Percentiles rank a stretch among this genome's conserved stretches.
These are phyloP conservation scores for Psilocybe tampanensis DNA, from an alignment of 768 basidiomycete genomes.

Conservation along the genomic window DNA sequence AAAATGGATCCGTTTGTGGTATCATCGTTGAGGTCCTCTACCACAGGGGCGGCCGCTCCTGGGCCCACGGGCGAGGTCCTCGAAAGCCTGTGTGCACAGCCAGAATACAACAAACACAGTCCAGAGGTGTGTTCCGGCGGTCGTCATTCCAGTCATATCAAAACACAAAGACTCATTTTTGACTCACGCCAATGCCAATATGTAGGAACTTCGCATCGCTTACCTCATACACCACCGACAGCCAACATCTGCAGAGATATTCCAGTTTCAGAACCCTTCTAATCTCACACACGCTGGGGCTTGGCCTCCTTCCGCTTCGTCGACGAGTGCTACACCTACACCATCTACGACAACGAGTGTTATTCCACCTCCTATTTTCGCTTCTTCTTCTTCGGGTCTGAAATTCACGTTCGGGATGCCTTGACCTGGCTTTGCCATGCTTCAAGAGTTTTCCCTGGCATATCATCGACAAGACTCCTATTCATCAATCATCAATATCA, in stretches of 20 bases:
- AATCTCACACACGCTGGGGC: too few species aligned
- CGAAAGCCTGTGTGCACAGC: slow-evolving; percentile 37
- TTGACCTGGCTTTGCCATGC: background rate
- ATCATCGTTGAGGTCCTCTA: background rate
- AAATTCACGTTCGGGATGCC: slow-evolving; percentile 21
- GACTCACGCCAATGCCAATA: background rate
- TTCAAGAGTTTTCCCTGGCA: too few species aligned
- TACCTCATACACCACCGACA: slow-evolving; percentile 43
- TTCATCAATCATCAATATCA: too few species aligned
- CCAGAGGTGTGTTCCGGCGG: slow-evolving; percentile 42
- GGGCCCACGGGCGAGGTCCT: slow-evolving; percentile 29
- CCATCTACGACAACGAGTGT: background rate
- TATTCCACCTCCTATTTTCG: slow-evolving; percentile 14
- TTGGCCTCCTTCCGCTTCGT: slow-evolving; percentile 4
- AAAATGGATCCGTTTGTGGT: slow-evolving; percentile 26
- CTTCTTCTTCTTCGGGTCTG: slow-evolving; percentile 1
- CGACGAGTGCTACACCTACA: background rate
- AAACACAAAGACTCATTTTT: background rate
- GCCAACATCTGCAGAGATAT: slow-evolving; percentile 43
- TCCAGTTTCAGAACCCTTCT: slow-evolving; percentile 1
- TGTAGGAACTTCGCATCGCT: slow-evolving; percentile 55
- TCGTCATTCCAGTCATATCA: too few species aligned
- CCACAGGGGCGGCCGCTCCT: background rate
- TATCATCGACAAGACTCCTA: too few species aligned
- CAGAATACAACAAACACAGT: slow-evolving; percentile 43